Base-by-base conservation (phyloP, 306 rosid genomes). In the Rosa persica region DNA sequence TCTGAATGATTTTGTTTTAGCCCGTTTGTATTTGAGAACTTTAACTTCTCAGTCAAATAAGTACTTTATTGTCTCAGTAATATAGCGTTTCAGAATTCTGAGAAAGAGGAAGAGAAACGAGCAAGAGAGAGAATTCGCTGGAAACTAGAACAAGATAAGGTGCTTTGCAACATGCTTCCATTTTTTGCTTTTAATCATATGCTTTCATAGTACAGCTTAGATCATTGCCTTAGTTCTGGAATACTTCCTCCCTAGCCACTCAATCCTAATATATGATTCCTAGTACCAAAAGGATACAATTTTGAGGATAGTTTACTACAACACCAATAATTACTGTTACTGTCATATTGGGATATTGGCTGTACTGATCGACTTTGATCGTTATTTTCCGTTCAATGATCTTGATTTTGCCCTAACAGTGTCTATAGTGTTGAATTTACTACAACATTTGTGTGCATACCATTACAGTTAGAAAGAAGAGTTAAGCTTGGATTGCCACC, bases 131-230 rank as follows among this genome's bases (percentile, higher is more conserved):
- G 46, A 69, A 86, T 90, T 67, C 73, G 84, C 19, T 72, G 71
- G 84, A 90, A 88, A 85, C 86, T 94, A 60, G 88, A 90, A 72
- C 97, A 90, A 72, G 96, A 94, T 80, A 94, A 90, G 98, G 98
- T 94, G 83, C 58, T 6, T 79, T 61, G 67, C 36, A 71, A 67
- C 76, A 68, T 20, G 58, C 48, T 38, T 67, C 5, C 3, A 22
- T 40, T 40, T 74, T 67, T 20, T 19, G 15, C 70, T 67, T 20
- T 20, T 10, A 40, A 4, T 12, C 0, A 11, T 67, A 11, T 67
- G 34, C 6, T 12, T 67, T 42, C 5, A 11, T 10, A 22, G 5
- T 40, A n/a, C 44, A 34, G 5, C 12, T 65, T 43, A 8, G 2
- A 38, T 39, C 49, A 46, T 15, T 10, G 20, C 30, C 3, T 20